phyloP scores from a whole-genome alignment of 768 basidiomycete genomes.

The Leccinum incarnatum region DNA sequence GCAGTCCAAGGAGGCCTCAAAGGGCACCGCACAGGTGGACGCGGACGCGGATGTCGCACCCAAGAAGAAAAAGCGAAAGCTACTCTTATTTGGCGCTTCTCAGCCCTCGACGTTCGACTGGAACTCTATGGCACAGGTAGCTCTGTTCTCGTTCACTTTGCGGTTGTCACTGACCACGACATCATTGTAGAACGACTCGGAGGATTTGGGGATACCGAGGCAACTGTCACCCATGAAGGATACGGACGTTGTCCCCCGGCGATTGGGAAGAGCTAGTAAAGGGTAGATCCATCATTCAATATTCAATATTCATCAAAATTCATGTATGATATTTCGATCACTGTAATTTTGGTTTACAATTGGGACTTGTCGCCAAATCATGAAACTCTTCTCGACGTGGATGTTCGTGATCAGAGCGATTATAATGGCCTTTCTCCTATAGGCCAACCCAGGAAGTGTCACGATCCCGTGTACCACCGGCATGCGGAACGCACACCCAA shows the following conservation, averaged over 20 bases:
- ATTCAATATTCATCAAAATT: not conserved
- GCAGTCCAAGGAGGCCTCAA: slow-evolving; percentile 15
- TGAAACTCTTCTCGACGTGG: slow-evolving; percentile 85
- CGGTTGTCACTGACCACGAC: not conserved
- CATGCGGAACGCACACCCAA: slow-evolving; percentile 61
- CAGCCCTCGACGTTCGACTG: slow-evolving; percentile 45
- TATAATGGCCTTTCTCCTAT: slow-evolving; percentile 64
- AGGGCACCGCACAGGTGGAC: slow-evolving; percentile 10
- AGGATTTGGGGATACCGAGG: slow-evolving; percentile 61
- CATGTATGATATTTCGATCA: not conserved
- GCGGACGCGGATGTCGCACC: slow-evolving; percentile 29
- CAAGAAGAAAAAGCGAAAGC: slow-evolving; percentile 71
- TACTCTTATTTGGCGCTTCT: slow-evolving; percentile 53
- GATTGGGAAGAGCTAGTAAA: slow-evolving; percentile 32
- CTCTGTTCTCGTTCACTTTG: slow-evolving; percentile 5
- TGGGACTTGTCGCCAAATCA: slow-evolving; percentile 63
- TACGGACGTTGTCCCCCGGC: slow-evolving; percentile 46
- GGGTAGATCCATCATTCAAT: slow-evolving; percentile 8
- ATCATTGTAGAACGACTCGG: slow-evolving; percentile 27
- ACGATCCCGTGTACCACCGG: slow-evolving; percentile 45
- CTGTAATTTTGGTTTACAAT: not conserved
- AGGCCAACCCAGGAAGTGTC: slow-evolving; percentile 43
- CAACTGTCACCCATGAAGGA: slow-evolving; percentile 65
- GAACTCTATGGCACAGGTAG: slow-evolving; percentile 42
- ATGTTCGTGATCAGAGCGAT: slow-evolving; percentile 75